These are phyloP conservation scores for Agrocybe chaxingu DNA, from an alignment of 768 basidiomycete genomes.

Conservation along the genomic window DNA sequence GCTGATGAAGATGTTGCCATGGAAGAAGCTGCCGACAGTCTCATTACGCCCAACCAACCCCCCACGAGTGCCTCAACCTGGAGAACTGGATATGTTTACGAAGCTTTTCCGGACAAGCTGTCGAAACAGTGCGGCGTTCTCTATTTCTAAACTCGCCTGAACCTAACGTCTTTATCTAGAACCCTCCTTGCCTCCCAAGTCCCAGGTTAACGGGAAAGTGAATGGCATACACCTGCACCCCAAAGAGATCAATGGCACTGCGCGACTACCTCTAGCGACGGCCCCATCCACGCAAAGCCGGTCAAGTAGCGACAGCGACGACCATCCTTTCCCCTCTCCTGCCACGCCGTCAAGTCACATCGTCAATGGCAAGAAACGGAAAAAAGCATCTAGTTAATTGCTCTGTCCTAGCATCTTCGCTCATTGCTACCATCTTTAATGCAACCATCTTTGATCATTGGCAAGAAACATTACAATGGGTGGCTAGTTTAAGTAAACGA, in stretches of 20 bases:
- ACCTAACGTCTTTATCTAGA: not conserved
- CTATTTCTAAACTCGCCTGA: not conserved
- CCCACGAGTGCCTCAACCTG: slow-evolving; percentile 39
- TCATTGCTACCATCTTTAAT: not conserved
- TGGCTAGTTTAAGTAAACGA: too few relatives aligned
- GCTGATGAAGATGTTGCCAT: slow-evolving; percentile 44
- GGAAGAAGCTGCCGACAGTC: slow-evolving; percentile 28
- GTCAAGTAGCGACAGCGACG: slow-evolving; percentile 1
- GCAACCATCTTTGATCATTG: not conserved
- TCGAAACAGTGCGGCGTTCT: slow-evolving; percentile 33
- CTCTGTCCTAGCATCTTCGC: not conserved
- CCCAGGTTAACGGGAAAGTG: slow-evolving; percentile 12
- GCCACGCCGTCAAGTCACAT: slow-evolving; percentile 18
- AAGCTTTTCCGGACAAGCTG: slow-evolving; percentile 58
- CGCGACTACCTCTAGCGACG: not conserved
- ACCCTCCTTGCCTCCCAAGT: slow-evolving; percentile 7
- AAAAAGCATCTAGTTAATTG: slow-evolving; percentile 33
- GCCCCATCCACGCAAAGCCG: slow-evolving; percentile 2
- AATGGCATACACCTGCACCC: slow-evolving; percentile 3
- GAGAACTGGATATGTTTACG: slow-evolving; percentile 58
- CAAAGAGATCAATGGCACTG: slow-evolving; percentile 2
- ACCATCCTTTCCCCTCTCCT: slow-evolving; percentile 1
- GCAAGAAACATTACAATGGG: too few relatives aligned
- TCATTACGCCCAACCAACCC: slow-evolving; percentile 6
- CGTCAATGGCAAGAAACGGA: slow-evolving; percentile 52